phyloP scores from a whole-genome alignment of 306 rosid genomes.

The Cucurbita maxima region DNA sequence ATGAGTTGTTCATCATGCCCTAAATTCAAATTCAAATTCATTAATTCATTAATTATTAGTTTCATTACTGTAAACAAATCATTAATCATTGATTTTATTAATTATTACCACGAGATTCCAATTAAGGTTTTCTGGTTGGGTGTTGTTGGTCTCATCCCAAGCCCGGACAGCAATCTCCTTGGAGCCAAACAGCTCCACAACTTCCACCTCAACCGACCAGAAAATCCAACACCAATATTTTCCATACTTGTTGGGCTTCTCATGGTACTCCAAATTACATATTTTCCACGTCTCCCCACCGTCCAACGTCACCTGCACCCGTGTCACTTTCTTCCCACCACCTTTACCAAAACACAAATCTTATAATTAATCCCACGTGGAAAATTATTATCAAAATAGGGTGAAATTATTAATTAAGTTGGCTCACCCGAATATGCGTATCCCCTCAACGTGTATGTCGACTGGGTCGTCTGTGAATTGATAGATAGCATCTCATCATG shows the following conservation, averaged over 20 bases:
- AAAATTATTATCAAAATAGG: neutral
- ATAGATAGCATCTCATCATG: constrained; percentile 59
- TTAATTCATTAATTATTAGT: too few relatives aligned
- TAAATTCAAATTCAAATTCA: neutral
- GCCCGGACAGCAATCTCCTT: neutral
- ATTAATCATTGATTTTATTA: too few relatives aligned
- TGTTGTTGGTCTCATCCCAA: neutral
- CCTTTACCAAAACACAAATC: neutral
- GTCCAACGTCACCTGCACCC: neutral
- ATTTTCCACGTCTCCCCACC: neutral
- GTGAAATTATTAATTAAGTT: neutral
- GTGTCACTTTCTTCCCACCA: neutral
- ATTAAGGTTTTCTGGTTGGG: neutral
- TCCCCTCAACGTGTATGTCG: constrained; percentile 49
- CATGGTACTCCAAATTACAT: neutral
- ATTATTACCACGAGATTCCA: neutral
- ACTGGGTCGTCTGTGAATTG: constrained; percentile 29
- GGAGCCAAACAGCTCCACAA: neutral
- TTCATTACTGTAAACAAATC: too few relatives aligned
- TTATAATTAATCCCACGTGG: neutral
- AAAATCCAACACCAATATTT: neutral
- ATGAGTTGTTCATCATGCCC: constrained; percentile 96
- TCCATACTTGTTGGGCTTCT: neutral
- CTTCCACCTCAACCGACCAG: neutral
- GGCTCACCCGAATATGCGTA: constrained; percentile 73